These are phyloP conservation scores for Oryza nivara DNA, from an alignment of 176 grass and related monocot species.

Conservation along the genomic window DNA sequence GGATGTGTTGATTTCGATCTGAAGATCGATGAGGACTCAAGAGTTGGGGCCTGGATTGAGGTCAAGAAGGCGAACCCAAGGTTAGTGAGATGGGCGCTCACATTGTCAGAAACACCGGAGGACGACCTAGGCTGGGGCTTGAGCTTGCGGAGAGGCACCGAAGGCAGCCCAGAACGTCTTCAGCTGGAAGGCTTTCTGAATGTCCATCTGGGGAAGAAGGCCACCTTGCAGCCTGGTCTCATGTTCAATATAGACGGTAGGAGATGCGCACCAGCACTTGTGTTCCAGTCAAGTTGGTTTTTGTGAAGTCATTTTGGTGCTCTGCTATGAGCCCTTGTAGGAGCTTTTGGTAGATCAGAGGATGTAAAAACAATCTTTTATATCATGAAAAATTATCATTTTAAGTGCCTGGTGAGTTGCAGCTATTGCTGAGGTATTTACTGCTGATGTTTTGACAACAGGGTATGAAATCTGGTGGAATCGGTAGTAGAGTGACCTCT, in stretches of 20 bases:
- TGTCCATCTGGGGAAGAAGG: slow-evolving; percentile 73
- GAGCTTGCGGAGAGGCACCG: slow-evolving; percentile 56
- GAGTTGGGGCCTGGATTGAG: slow-evolving; percentile 76
- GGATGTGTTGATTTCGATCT: slow-evolving; percentile 63
- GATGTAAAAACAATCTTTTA: slow-evolving; percentile 27
- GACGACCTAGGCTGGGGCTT: slow-evolving; percentile 70
- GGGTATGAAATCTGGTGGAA: not conserved
- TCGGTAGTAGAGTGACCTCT: no score
- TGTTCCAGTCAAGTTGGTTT: slow-evolving; percentile 73
- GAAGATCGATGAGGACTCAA: slow-evolving; percentile 80
- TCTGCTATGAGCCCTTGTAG: not conserved
- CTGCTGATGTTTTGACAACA: not conserved
- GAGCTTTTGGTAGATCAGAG: slow-evolving; percentile 26
- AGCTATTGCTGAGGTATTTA: not conserved
- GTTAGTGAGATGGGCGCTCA: slow-evolving; percentile 56
- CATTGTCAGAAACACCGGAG: slow-evolving; percentile 62
- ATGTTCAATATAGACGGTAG: slow-evolving; percentile 55
- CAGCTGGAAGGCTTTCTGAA: slow-evolving; percentile 71
- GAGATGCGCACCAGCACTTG: slow-evolving; percentile 44
- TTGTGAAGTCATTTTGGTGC: slow-evolving; percentile 40
- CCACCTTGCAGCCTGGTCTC: slow-evolving; percentile 62
- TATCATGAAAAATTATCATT: not conserved
- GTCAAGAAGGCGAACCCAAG: slow-evolving; percentile 48
- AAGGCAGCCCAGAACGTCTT: slow-evolving; percentile 47
- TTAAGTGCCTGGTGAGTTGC: not conserved